Conservation (phyloP, 208 protist species). For the Trypanosomatidae sp. region DNA sequence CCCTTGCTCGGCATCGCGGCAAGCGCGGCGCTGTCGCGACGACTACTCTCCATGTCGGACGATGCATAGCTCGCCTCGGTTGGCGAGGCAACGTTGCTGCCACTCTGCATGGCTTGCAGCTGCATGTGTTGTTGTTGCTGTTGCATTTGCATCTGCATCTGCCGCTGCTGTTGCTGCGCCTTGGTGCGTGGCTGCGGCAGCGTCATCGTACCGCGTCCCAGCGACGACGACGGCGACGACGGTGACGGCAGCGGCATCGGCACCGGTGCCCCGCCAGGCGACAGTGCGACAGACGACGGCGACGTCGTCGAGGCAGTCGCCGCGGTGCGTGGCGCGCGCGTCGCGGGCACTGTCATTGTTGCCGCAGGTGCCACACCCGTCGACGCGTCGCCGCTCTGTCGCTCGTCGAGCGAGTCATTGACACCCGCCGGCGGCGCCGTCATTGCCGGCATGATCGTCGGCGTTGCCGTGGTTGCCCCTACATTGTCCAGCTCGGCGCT, state of each 20-base stretch:
- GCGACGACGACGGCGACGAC: slow-evolving; percentile 2
- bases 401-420: too few species aligned
- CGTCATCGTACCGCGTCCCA: slow-evolving; percentile 11
- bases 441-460: too few species aligned
- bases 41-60: slow-evolving; percentile 10
- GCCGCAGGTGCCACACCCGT: neutral
- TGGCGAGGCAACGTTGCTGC: slow-evolving; percentile 9
- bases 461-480: too few species aligned
- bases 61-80: slow-evolving; percentile 9
- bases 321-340: neutral
- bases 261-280: neutral
- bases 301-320: neutral
- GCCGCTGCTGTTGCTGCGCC: slow-evolving; percentile 19
- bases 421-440: too few species aligned
- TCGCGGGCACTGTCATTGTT: neutral
- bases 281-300: neutral
- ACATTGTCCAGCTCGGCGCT: too few species aligned
- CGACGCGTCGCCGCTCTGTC: too few species aligned
- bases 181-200: slow-evolving; percentile 54
- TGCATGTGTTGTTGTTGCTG: slow-evolving; percentile 19
- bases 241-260: neutral
- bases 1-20: neutral
- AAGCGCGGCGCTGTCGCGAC: slow-evolving; percentile 4
- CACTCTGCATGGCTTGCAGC: slow-evolving; percentile 3
- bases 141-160: slow-evolving; percentile 16